Evolutionary conservation across 202 grass and related monocot genomes (phyloP).

Genomic region (Bolboschoenoplectus hybrid): DNA sequence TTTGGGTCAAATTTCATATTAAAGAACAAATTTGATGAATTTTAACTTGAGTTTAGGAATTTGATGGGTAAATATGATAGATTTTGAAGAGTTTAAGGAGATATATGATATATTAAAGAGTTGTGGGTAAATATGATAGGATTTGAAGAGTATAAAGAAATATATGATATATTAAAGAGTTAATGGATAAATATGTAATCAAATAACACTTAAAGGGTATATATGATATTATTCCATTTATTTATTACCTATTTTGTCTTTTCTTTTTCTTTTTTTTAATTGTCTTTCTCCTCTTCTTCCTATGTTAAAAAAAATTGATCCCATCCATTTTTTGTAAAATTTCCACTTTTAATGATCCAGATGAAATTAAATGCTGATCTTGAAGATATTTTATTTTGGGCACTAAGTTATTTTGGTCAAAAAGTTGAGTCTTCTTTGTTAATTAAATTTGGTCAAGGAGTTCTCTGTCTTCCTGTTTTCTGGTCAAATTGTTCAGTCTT

Average conservation of each 20-base stretch:
- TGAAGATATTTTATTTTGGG: conserved; percentile 13
- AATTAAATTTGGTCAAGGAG: background rate
- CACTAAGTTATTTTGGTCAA: conserved; percentile 17
- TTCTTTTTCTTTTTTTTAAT: background rate
- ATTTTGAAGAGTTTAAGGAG: no score
- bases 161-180: no score
- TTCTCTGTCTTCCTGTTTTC: background rate
- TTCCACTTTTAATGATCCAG: background rate
- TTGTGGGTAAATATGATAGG: no score
- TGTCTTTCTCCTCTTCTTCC: background rate
- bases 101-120: no score
- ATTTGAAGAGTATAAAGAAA: no score
- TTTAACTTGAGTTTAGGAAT: no score
- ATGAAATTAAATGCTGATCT: conserved; percentile 1
- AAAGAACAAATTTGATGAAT: no score
- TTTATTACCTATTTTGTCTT: background rate
- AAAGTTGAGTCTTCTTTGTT: background rate
- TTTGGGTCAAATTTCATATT: no score
- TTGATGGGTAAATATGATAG: no score
- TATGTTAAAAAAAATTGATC: background rate
- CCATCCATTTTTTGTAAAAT: background rate
- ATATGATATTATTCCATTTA: background rate
- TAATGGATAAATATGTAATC: no score
- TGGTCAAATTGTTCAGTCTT: background rate
- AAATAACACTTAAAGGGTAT: no score